Conservation (phyloP, 2,329 filamentous ascomycete species). For the Fusarium zealandicum region DNA sequence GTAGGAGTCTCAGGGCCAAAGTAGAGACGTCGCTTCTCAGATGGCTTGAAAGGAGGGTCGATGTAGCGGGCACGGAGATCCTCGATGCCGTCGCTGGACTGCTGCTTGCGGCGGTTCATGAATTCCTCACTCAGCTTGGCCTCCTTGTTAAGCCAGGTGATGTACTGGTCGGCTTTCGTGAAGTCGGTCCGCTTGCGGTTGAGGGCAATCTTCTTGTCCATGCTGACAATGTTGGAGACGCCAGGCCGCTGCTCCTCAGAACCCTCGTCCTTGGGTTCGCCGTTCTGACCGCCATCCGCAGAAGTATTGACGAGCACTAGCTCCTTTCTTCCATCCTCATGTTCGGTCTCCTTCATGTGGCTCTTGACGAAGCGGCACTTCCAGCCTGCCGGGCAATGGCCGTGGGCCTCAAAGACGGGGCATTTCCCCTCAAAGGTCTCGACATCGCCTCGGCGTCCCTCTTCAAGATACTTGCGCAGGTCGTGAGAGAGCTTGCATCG, state of each 20-base stretch:
- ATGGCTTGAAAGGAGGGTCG: slow-evolving; percentile 88
- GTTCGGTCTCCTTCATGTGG: slow-evolving; percentile 82
- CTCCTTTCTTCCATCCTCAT: slow-evolving; percentile 82
- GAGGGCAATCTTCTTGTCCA: slow-evolving; percentile 75
- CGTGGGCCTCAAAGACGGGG: slow-evolving; percentile 79
- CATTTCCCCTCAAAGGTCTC: slow-evolving; percentile 79
- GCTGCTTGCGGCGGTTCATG: slow-evolving; percentile 52
- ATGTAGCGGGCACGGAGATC: slow-evolving; percentile 81
- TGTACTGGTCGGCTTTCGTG: slow-evolving; percentile 76
- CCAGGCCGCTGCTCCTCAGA: slow-evolving; percentile 65
- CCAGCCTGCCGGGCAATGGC: slow-evolving; percentile 85
- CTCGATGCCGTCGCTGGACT: slow-evolving; percentile 56
- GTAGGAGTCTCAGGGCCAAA: slow-evolving; percentile 93
- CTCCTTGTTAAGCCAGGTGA: slow-evolving; percentile 78
- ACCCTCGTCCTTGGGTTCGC: slow-evolving; percentile 48
- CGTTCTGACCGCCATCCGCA: slow-evolving; percentile 38
- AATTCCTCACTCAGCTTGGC: slow-evolving; percentile 49
- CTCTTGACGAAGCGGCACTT: slow-evolving; percentile 90
- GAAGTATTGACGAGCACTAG: slow-evolving; percentile 66
- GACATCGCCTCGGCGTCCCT: slow-evolving; percentile 83
- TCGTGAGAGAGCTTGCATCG: slow-evolving; percentile 85
- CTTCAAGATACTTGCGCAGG: slow-evolving; percentile 81
- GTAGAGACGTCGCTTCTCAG: slow-evolving; percentile 92
- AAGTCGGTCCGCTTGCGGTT: slow-evolving; percentile 75
- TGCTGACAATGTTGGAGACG: slow-evolving; percentile 76